Base-by-base conservation (phyloP, 164 flowering plant genomes). In the Paratinospora sagittata region DNA sequence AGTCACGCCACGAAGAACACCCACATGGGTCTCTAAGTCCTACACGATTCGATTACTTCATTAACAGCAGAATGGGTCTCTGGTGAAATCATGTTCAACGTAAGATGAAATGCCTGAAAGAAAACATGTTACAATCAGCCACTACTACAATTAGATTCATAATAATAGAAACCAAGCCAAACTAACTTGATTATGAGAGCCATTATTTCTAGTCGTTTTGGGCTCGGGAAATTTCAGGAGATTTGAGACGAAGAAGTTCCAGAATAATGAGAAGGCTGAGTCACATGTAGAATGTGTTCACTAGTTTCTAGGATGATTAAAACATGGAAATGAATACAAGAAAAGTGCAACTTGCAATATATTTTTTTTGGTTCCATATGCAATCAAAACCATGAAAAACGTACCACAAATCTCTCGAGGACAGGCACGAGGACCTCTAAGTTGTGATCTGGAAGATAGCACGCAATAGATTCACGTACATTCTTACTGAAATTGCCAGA, bases 401-500 rank as follows among this genome's bases (percentile, higher is more conserved):
- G 63, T 88, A 95, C 98, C 94, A 95, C 88, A 81, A 95, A 95
- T 87, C 93, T 85, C 80, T 95, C 98, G 81, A 92, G 78, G 17
- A 95, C 98, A 27, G 98, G 98, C 16, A 95, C 95, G 39, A 95
- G 89, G 72, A 84, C 78, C 73, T 83, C 74, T 82, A 95, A 72
- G 36, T 82, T 95, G 71, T 75, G 79, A 37, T 90, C 80, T 5
- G 97, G 97, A 36, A 95, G 94, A 79, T 80, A 84, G 63, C 77
- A 74, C 39, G 91, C 82, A 65, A 95, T 95, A 27, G 91, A 81
- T 63, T 82, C 81, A 3, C 97, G 96, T 33, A 79, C 87, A 71
- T 81, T 81, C 75, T 73, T 77, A 72, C 97, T 95, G 92, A 34
- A 21, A 58, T 62, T 16, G 69, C 64, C 69, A 75, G 66, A 63